Evolutionary conservation across 176 grass and related monocot species (phyloP).

Genomic region (Carex scoparia): DNA sequence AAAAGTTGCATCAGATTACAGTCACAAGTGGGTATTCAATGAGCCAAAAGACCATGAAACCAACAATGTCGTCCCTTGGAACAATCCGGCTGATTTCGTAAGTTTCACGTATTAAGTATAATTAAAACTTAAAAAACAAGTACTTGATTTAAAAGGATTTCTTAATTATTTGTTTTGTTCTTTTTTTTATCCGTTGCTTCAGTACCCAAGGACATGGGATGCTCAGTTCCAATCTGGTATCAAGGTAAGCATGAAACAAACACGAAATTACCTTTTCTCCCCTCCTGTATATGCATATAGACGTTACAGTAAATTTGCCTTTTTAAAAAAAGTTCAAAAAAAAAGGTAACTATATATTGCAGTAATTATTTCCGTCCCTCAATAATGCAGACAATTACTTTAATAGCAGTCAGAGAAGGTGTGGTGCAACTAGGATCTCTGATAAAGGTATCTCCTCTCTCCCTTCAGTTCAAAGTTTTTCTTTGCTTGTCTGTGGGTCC

Average conservation of each 20-base stretch:
- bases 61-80: constrained; percentile 33
- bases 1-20: constrained; percentile 56
- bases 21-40: constrained; percentile 62
- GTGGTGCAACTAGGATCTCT: constrained; percentile 78
- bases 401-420: constrained; percentile 88
- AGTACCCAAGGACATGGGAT: constrained; percentile 85
- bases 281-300: background rate
- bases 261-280: background rate
- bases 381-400: constrained; percentile 63
- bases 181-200: background rate
- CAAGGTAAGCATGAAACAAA: constrained; percentile 34
- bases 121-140: background rate
- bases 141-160: background rate
- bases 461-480: background rate
- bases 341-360: background rate
- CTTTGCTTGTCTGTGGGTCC: background rate
- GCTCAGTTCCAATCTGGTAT: constrained; percentile 81
- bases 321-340: background rate
- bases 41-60: constrained; percentile 39
- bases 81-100: constrained; percentile 48
- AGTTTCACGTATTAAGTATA: constrained; percentile 15
- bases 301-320: background rate
- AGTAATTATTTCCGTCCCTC: background rate
- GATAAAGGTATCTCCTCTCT: constrained; percentile 48
- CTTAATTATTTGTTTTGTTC: background rate